Evolutionary conservation across 2,329 filamentous ascomycete genomes (phyloP).

Genomic region (Lachnellula subtilissima): DNA sequence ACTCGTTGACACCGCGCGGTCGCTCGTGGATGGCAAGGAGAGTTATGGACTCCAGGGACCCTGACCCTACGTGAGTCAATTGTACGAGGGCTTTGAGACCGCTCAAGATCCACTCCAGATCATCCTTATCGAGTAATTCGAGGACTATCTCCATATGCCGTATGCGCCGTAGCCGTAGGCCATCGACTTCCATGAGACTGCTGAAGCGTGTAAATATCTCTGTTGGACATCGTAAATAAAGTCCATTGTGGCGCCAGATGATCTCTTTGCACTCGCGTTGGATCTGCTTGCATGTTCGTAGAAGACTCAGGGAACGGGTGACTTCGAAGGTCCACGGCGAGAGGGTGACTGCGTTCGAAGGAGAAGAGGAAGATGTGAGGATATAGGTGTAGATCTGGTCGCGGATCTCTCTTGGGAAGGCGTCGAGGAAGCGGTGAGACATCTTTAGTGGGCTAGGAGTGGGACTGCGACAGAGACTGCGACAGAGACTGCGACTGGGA

Average conservation of each 20-base stretch:
- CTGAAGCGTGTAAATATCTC: slow-evolving; percentile 18
- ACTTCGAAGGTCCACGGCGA: slow-evolving; percentile 26
- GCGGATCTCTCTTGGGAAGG: slow-evolving; percentile 27
- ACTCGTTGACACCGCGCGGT: slow-evolving; percentile 23
- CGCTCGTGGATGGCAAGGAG: slow-evolving; percentile 23
- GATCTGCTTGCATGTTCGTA: slow-evolving; percentile 29
- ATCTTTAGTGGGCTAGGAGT: slow-evolving; percentile 4
- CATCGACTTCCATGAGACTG: slow-evolving; percentile 8
- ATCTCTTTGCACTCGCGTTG: slow-evolving; percentile 29
- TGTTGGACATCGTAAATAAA: slow-evolving; percentile 16
- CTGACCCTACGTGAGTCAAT: slow-evolving; percentile 5
- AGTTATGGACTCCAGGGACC: slow-evolving; percentile 21
- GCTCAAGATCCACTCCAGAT: slow-evolving; percentile 26
- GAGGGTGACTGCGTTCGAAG: slow-evolving; percentile 18
- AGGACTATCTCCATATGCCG: slow-evolving; percentile 22
- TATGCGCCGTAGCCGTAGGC: slow-evolving; percentile 7
- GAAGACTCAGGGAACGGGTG: slow-evolving; percentile 22
- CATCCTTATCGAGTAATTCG: slow-evolving; percentile 28
- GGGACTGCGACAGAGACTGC: no score
- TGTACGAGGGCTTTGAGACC: slow-evolving; percentile 15
- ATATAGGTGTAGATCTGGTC: slow-evolving; percentile 28
- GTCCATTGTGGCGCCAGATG: slow-evolving; percentile 25
- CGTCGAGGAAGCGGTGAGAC: slow-evolving; percentile 19
- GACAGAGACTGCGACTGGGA: background rate
- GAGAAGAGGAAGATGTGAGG: slow-evolving; percentile 14